Evolutionary conservation across 345 rosid genomes (phyloP).

Genomic region (Eucalyptus virginea): DNA sequence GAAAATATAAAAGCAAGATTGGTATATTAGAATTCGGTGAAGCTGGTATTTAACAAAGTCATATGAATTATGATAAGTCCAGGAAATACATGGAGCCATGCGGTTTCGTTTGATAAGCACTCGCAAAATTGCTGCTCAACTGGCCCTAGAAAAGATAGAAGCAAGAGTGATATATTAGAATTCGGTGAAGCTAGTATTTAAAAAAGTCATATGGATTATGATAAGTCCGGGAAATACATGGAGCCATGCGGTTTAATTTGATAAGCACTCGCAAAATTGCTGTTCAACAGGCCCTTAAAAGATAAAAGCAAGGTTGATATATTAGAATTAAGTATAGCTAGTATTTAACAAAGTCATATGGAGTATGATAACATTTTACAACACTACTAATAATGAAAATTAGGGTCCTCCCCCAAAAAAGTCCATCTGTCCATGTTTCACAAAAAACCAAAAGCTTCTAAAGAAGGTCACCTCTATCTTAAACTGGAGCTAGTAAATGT

Average conservation of each 20-base stretch:
- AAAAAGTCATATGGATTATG: not conserved
- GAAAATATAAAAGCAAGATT: not conserved
- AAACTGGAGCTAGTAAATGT: not conserved
- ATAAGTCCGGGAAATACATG: not conserved
- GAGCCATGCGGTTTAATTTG: not conserved
- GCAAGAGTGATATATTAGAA: not conserved
- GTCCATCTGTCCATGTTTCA: not conserved
- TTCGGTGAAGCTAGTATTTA: not conserved
- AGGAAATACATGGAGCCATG: not conserved
- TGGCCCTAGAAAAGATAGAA: not conserved
- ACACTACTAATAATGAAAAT: not conserved
- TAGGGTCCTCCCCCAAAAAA: not conserved
- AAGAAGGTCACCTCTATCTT: not conserved
- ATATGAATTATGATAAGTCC: not conserved
- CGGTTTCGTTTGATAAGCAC: not conserved
- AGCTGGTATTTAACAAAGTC: not conserved
- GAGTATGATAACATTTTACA: not conserved
- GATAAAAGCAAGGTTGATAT: not conserved
- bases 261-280: not conserved
- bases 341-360: not conserved
- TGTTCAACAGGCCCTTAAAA: not conserved
- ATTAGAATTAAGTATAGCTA: not conserved
- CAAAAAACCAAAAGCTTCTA: not conserved
- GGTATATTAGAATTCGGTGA: not conserved
- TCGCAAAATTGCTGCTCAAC: not conserved